These are phyloP conservation scores for Smallanthus sonchifolius DNA, from an alignment of 129 eudicot genomes.

Conservation along the genomic window DNA sequence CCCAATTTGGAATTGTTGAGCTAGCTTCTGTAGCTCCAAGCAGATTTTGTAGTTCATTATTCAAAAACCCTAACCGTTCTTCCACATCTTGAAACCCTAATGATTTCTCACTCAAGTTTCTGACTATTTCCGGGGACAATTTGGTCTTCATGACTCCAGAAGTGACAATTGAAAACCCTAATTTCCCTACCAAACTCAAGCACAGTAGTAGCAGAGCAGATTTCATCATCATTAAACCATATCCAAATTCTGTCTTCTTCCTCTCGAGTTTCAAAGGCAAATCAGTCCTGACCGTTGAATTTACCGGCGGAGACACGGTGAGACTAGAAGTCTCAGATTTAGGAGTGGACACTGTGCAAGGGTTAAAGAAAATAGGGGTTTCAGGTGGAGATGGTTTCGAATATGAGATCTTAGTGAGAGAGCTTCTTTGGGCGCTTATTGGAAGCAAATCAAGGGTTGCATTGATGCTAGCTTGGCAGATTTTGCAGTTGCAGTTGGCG, in stretches of 20 bases:
- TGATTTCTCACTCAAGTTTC: slow-evolving; percentile 41
- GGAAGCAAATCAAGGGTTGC: slow-evolving; percentile 78
- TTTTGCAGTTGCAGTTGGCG: slow-evolving; percentile 70
- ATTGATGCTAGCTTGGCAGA: slow-evolving; percentile 65
- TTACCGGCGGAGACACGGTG: slow-evolving; percentile 23
- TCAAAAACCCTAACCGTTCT: slow-evolving; percentile 40
- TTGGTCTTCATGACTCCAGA: slow-evolving; percentile 27
- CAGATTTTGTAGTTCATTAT: slow-evolving; percentile 33
- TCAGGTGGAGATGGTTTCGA: slow-evolving; percentile 37
- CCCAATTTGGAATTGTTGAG: slow-evolving; percentile 43
- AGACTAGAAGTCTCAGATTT: slow-evolving; percentile 14
- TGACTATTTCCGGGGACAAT: slow-evolving; percentile 45
- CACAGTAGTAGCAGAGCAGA: slow-evolving; percentile 33
- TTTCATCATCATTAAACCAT: slow-evolving; percentile 19
- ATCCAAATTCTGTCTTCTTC: slow-evolving; percentile 23
- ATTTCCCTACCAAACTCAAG: slow-evolving; percentile 30
- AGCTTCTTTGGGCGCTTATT: slow-evolving; percentile 35
- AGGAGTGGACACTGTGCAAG: slow-evolving; percentile 46
- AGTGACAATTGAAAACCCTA: slow-evolving; percentile 42
- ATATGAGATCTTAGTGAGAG: slow-evolving; percentile 38
- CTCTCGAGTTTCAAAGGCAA: slow-evolving; percentile 15
- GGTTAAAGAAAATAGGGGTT: slow-evolving; percentile 45
- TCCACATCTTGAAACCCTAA: slow-evolving; percentile 39
- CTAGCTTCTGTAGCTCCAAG: slow-evolving; percentile 40
- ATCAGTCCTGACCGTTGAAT: slow-evolving; percentile 16